These are phyloP conservation scores for Neurospora hispaniola DNA, from an alignment of 495 filamentous ascomycete species.

Conservation along the genomic window DNA sequence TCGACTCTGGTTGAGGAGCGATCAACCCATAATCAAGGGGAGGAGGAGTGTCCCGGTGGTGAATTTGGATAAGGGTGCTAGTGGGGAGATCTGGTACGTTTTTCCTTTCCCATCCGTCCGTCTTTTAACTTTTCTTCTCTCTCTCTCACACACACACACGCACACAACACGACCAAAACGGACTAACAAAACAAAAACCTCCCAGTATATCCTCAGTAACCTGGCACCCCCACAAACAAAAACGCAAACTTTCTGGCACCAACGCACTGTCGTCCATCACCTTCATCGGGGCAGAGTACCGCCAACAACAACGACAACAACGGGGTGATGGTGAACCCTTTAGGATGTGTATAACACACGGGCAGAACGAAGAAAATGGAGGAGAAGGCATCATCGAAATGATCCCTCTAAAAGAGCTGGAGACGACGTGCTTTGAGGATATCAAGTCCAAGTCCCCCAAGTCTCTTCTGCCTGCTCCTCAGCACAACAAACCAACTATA, in stretches of 20 bases:
- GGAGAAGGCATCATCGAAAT: not conserved
- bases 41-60: slow-evolving; percentile 4
- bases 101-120: no score
- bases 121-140: no score
- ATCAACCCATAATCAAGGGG: slow-evolving; percentile 4
- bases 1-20: slow-evolving; percentile 9
- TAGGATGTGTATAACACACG: not conserved
- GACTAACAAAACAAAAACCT: no score
- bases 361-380: not conserved
- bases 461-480: no score
- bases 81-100: slow-evolving; percentile 2
- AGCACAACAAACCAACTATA: no score
- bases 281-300: not conserved
- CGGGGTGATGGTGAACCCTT: not conserved
- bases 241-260: not conserved
- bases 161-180: no score
- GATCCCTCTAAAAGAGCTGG: not conserved
- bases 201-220: not conserved
- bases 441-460: not conserved
- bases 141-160: no score
- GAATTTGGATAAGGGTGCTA: slow-evolving; percentile 5
- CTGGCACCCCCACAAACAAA: not conserved
- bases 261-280: not conserved
- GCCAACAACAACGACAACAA: not conserved
- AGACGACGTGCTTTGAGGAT: not conserved